phyloP scores from a whole-genome alignment of 1,139 yeast genomes.

The Kodamaea ohmeri region DNA sequence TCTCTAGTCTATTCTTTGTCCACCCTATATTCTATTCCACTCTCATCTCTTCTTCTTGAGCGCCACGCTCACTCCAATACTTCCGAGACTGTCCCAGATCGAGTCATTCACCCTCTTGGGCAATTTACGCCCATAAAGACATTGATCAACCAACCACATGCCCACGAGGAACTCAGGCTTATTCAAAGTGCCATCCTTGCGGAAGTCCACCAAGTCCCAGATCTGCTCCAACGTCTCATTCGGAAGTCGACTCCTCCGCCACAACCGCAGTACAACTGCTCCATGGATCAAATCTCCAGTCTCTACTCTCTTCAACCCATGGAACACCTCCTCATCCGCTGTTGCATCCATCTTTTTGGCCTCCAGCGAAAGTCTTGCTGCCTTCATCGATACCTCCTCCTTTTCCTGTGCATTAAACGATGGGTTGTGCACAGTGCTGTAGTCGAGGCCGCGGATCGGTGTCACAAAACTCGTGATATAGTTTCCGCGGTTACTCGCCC shows the following conservation, averaged over 20 bases:
- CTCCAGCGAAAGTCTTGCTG: slow-evolving; percentile 33
- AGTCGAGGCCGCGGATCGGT: slow-evolving; percentile 34
- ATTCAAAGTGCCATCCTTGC: slow-evolving; percentile 74
- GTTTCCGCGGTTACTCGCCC: slow-evolving; percentile 82
- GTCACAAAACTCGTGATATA: slow-evolving; percentile 49
- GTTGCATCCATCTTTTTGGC: slow-evolving; percentile 15
- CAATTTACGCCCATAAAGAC: slow-evolving; percentile 87
- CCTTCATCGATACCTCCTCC: slow-evolving; percentile 27
- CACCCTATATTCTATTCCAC: not conserved
- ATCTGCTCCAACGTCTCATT: slow-evolving; percentile 60
- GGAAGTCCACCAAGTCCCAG: slow-evolving; percentile 77
- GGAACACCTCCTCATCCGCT: slow-evolving; percentile 29
- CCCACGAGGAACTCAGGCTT: slow-evolving; percentile 86
- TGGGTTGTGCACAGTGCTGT: slow-evolving; percentile 18
- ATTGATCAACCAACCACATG: slow-evolving; percentile 94
- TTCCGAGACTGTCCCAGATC: slow-evolving; percentile 67
- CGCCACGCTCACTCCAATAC: slow-evolving; percentile 42
- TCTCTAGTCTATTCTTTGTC: too few relatives aligned
- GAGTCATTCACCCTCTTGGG: slow-evolving; percentile 60
- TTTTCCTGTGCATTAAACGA: slow-evolving; percentile 19
- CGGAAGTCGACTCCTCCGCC: slow-evolving; percentile 76
- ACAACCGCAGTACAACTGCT: slow-evolving; percentile 69
- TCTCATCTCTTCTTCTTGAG: slow-evolving; percentile 27
- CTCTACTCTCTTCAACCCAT: slow-evolving; percentile 32
- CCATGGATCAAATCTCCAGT: slow-evolving; percentile 52